Percentiles rank a stretch among this genome's conserved stretches.
These are phyloP conservation scores for Arthrobotrys conoides DNA, from an alignment of 2,329 filamentous ascomycete species.

Conservation along the genomic window DNA sequence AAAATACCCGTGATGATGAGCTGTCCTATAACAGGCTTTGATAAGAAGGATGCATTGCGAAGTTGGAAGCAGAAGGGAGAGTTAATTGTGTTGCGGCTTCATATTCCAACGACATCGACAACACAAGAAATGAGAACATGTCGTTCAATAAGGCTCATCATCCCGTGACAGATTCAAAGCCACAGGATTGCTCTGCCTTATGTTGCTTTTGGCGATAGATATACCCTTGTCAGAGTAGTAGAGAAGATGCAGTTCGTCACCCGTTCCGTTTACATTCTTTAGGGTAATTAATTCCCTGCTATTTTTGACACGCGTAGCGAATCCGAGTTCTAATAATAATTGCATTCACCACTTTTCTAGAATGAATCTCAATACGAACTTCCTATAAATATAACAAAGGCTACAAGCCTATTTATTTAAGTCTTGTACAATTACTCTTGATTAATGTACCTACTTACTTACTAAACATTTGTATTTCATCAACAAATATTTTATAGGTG, in stretches of 20 bases:
- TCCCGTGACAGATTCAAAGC: slow-evolving; percentile 5
- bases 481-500: too few species aligned
- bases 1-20: slow-evolving; percentile 24
- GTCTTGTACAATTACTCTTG: too few species aligned
- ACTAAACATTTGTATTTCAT: too few species aligned
- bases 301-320: slow-evolving; percentile 2
- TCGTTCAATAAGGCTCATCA: slow-evolving; percentile 6
- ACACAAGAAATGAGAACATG: slow-evolving; percentile 27
- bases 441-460: too few species aligned
- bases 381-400: too few species aligned
- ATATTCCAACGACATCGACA: slow-evolving; percentile 54
- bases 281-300: not conserved
- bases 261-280: slow-evolving; percentile 7
- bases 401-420: too few species aligned
- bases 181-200: slow-evolving; percentile 10
- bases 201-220: slow-evolving; percentile 1
- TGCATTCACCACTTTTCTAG: not conserved
- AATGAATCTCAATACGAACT: too few species aligned
- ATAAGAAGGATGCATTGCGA: slow-evolving; percentile 5
- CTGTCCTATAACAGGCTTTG: slow-evolving; percentile 21
- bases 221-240: not conserved
- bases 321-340: not conserved
- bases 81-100: slow-evolving; percentile 1
- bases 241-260: not conserved
- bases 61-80: not conserved